phyloP scores from a whole-genome alignment of 108 stramenopile species.

The Cyclotella sp. region DNA sequence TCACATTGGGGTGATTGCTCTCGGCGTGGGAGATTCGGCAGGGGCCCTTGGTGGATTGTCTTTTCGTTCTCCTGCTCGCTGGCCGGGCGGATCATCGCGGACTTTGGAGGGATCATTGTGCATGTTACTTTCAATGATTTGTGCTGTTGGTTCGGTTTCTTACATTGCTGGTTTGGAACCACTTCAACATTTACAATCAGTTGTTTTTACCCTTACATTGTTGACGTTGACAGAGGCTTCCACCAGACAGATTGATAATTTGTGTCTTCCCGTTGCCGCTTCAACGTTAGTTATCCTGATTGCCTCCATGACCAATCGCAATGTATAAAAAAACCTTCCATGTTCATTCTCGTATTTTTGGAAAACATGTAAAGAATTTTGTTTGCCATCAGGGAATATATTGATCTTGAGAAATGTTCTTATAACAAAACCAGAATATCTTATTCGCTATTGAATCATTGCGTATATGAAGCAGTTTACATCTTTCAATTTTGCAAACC shows the following conservation, averaged over 20 bases:
- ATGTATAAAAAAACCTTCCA: no score
- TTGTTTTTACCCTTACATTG: slow-evolving; percentile 33
- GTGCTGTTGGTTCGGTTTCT: slow-evolving; percentile 1
- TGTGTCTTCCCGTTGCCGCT: slow-evolving; percentile 79
- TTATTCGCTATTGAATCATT: no score
- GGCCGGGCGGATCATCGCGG: slow-evolving; percentile 62
- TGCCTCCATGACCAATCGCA: background rate
- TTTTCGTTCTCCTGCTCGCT: slow-evolving; percentile 38
- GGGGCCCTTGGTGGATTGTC: slow-evolving; percentile 70
- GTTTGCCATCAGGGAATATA: no score
- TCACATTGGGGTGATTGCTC: slow-evolving; percentile 66
- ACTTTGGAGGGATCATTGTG: slow-evolving; percentile 79
- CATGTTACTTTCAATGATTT: slow-evolving; percentile 76
- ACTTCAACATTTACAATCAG: slow-evolving; percentile 2
- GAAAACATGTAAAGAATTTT: no score
- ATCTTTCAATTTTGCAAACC: no score
- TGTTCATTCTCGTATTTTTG: no score
- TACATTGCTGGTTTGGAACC: slow-evolving; percentile 15
- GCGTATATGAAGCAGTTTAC: no score
- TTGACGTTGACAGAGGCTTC: slow-evolving; percentile 78
- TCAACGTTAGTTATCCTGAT: slow-evolving; percentile 21
- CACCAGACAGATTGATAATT: slow-evolving; percentile 84
- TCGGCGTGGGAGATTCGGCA: slow-evolving; percentile 84
- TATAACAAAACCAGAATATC: no score
- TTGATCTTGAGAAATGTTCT: no score